Percentiles rank a stretch among this genome's conserved stretches.
phyloP scores from a whole-genome alignment of 768 basidiomycete genomes.

The Mycena pura region DNA sequence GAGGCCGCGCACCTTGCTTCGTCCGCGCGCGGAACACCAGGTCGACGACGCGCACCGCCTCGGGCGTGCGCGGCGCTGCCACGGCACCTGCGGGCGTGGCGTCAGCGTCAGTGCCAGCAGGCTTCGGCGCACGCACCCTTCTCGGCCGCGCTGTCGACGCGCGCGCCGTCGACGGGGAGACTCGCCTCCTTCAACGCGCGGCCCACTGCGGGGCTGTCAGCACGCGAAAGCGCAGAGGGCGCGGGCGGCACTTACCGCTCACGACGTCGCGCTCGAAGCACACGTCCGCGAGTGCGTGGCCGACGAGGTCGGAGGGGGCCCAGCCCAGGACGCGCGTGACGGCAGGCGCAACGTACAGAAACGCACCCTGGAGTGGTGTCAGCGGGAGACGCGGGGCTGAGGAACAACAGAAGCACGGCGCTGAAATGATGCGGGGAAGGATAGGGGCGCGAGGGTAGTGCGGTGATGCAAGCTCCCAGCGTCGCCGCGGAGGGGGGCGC shows the following conservation, averaged over 20 bases:
- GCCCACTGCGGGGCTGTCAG: not conserved
- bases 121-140: not conserved
- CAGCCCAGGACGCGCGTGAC: constrained; percentile 84
- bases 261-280: constrained; percentile 92
- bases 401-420: too few species aligned
- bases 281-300: constrained; percentile 77
- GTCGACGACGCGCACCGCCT: constrained; percentile 68
- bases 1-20: constrained; percentile 33
- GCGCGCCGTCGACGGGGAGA: constrained; percentile 57
- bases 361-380: constrained; percentile 84
- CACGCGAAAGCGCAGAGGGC: not conserved
- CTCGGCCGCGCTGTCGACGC: not conserved
- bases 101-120: too few species aligned
- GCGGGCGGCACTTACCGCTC: constrained; percentile 2
- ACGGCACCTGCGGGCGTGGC: not conserved
- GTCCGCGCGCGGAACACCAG: constrained; percentile 84
- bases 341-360: constrained; percentile 91
- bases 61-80: constrained; percentile 19
- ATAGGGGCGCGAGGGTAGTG: too few species aligned
- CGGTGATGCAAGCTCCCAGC: too few species aligned
- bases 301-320: constrained; percentile 82
- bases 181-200: constrained; percentile 27
- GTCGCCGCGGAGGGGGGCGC: too few species aligned
- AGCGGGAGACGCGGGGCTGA: too few species aligned
- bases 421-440: too few species aligned